Evolutionary conservation across 306 rosid species (phyloP), one percentile per base, ranked within the genome.

Genomic region (Psophocarpus tetragonolobus): DNA sequence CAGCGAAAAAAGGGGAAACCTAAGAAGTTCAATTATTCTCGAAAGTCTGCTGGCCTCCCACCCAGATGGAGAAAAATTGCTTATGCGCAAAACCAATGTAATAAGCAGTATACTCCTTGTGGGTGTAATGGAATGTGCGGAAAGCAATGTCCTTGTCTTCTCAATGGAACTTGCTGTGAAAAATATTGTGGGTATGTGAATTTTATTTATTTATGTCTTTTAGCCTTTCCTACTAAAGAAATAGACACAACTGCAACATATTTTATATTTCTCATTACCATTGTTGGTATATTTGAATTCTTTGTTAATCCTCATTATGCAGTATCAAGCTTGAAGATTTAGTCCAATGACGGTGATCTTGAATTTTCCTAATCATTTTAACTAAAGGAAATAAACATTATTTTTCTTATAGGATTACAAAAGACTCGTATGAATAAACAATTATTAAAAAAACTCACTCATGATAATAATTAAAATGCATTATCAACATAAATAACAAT

Each of bases 111-210:
- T 80, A 86, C 77, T 11, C 97, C 98, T 0, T 94, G 98, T 82
- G 94, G 83, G 61, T 92, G 98, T 75, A 80, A 77, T 70, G 87
- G 89, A 53, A 73, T 80, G 68, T 92, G 98, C 68, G 96, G 96
- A 73, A 92, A 88, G 84, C 69, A 94, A 63, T 94, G 98, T 77
- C 68, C 97, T 67, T 94, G 97, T 81, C 82, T 81, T 66, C 64
- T 77, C 6, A 80, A 78, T 71, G 93, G 86, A 72, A 83, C 89
- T 66, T 94, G 91, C 84, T 94, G 98, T 50, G 98, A 94, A 82
- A 94, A 94, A 82, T 90, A 90, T 75, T 94, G 98, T 24, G 98
- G 97, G 97, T 94, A 88, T 47, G 85, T 36, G 65, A 24, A 66
- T 66, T 57, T 18, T 65, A 53, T 38, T 64, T 48, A 30, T 3